These are phyloP conservation scores for Sporopachydermia cereana DNA, from an alignment of 1,139 yeast species.

Conservation along the genomic window DNA sequence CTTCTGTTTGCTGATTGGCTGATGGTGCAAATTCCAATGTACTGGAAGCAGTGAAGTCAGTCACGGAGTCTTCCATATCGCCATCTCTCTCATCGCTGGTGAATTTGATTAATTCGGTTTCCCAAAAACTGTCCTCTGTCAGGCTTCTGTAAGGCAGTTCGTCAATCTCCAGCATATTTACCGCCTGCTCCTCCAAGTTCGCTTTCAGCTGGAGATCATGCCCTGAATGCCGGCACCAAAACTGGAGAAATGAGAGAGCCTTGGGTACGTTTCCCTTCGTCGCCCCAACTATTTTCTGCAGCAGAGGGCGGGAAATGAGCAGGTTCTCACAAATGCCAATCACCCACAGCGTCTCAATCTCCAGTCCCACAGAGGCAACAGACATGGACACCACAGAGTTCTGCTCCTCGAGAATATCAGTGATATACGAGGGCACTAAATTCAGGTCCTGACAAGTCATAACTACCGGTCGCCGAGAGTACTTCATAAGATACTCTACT, in stretches of 20 bases:
- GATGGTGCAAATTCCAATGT: slow-evolving; percentile 15
- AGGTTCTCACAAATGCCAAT: slow-evolving; percentile 27
- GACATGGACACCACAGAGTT: slow-evolving; percentile 26
- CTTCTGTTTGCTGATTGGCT: not conserved
- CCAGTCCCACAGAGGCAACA: slow-evolving; percentile 15
- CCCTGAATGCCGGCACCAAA: not conserved
- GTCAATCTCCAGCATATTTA: not conserved
- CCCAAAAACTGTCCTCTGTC: not conserved
- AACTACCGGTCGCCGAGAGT: slow-evolving; percentile 70
- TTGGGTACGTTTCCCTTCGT: slow-evolving; percentile 2
- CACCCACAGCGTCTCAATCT: slow-evolving; percentile 24
- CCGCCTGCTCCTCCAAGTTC: too few species aligned
- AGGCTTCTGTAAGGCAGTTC: not conserved
- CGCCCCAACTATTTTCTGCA: not conserved
- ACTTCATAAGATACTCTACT: slow-evolving; percentile 48
- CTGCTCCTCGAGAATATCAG: slow-evolving; percentile 35
- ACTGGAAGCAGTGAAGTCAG: not conserved
- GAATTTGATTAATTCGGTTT: slow-evolving; percentile 11
- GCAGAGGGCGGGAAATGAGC: not conserved
- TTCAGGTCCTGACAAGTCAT: slow-evolving; percentile 54
- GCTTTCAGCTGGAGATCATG: not conserved
- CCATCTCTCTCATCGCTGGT: slow-evolving; percentile 25
- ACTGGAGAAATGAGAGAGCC: slow-evolving; percentile 1
- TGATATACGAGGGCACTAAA: slow-evolving; percentile 42
- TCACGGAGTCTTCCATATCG: not conserved